A percentile compares a stretch with the other conserved stretches of the same genome.
phyloP scores from a whole-genome alignment of 495 filamentous ascomycete genomes.

The Podospora sp. region DNA sequence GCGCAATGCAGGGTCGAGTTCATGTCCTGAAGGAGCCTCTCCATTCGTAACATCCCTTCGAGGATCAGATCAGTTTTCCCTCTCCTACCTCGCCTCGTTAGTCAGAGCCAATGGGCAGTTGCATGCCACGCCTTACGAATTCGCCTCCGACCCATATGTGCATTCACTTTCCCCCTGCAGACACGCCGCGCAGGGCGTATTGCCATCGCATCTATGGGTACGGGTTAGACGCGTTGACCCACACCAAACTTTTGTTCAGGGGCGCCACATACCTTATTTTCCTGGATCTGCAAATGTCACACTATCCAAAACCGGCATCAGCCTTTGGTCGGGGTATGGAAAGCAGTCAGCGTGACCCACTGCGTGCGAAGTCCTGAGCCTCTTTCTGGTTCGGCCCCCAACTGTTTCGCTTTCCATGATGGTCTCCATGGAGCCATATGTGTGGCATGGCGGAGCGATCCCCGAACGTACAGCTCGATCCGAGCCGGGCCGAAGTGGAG shows the following conservation, averaged over 20 bases:
- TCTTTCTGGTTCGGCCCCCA: slow-evolving; percentile 28
- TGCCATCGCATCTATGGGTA: slow-evolving; percentile 37
- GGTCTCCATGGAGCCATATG: neutral
- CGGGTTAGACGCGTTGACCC: neutral
- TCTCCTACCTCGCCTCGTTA: slow-evolving; percentile 23
- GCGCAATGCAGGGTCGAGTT: slow-evolving; percentile 28
- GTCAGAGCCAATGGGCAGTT: neutral
- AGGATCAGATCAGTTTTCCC: slow-evolving; percentile 43
- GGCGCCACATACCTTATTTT: slow-evolving; percentile 29
- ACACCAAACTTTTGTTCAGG: neutral
- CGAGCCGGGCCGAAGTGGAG: slow-evolving; percentile 28
- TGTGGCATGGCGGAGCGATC: neutral
- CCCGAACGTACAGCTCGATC: slow-evolving; percentile 14
- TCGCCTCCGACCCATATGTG: slow-evolving; percentile 36
- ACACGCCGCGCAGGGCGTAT: slow-evolving; percentile 37
- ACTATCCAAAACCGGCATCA: slow-evolving; percentile 13
- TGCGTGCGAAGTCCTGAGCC: slow-evolving; percentile 32
- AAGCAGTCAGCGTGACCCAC: slow-evolving; percentile 20
- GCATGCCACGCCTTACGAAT: slow-evolving; percentile 24
- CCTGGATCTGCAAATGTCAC: slow-evolving; percentile 31
- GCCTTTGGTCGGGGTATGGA: neutral
- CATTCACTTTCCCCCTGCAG: slow-evolving; percentile 34
- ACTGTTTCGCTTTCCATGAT: slow-evolving; percentile 20
- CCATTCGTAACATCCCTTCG: slow-evolving; percentile 38
- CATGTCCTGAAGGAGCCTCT: slow-evolving; percentile 32